phyloP scores from a whole-genome alignment of 78 protist species.

The Emiliania huxleyi region DNA sequence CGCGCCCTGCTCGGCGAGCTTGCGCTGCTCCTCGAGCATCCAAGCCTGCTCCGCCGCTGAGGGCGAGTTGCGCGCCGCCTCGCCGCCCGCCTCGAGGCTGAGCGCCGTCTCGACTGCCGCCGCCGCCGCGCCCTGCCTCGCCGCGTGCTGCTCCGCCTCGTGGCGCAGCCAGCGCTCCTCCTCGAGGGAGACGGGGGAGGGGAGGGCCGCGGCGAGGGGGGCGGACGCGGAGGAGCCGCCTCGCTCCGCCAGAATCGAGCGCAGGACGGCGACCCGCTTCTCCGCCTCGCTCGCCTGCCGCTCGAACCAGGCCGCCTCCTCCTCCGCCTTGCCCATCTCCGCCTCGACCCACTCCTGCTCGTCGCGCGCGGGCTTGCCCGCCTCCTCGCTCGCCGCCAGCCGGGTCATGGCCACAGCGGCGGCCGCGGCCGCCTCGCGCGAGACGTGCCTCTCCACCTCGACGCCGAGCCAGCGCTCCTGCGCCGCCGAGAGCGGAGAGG shows the following conservation, averaged over 20 bases:
- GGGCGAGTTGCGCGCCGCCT: not conserved
- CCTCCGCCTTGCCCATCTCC: not conserved
- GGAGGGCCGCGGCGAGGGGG: not conserved
- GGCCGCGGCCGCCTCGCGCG: not conserved
- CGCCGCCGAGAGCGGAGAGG: not conserved
- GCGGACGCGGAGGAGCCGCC: not conserved
- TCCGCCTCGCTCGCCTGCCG: not conserved
- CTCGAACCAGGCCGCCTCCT: not conserved
- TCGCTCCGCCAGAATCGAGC: not conserved
- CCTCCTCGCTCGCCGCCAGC: not conserved
- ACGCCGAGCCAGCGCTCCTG: not conserved
- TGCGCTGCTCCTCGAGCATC: not conserved
- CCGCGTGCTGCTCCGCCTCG: not conserved
- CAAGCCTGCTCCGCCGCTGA: not conserved
- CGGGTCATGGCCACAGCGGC: not conserved
- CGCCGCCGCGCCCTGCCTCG: not conserved
- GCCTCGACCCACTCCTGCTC: not conserved
- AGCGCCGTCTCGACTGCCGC: not conserved
- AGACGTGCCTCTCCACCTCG: not conserved
- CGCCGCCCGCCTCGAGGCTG: not conserved
- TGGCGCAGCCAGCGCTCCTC: not conserved
- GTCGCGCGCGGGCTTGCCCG: not conserved
- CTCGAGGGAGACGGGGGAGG: not conserved
- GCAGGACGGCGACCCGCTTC: not conserved
- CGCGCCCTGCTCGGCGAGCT: not conserved